These are phyloP conservation scores for Naegleria fowleri DNA, from an alignment of 208 protist genomes.

Conservation along the genomic window DNA sequence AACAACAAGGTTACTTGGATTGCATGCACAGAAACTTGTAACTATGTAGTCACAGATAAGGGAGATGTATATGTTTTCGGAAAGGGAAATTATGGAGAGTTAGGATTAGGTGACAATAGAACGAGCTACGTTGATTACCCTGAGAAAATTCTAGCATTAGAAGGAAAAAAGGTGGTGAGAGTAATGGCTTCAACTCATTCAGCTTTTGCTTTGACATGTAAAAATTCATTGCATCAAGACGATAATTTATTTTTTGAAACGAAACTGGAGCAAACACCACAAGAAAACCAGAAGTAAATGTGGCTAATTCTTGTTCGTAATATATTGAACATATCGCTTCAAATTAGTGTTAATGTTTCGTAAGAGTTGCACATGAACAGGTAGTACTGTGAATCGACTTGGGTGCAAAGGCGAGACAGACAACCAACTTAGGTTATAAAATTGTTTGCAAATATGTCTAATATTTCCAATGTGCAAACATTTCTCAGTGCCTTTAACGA, in stretches of 20 bases:
- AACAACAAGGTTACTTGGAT: not conserved
- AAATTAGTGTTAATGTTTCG: constrained; percentile 9
- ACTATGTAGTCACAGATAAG: not conserved
- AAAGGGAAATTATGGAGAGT: not conserved
- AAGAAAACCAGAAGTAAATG: not conserved
- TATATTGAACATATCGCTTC: not conserved
- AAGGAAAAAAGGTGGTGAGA: not conserved
- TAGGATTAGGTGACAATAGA: not conserved
- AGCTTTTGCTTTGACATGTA: not conserved
- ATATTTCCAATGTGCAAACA: not conserved
- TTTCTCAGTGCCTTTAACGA: not conserved
- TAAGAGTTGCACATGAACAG: not conserved
- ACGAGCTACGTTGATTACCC: not conserved
- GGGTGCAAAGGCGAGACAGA: not conserved
- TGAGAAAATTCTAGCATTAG: not conserved
- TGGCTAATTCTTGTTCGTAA: not conserved
- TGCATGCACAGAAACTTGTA: not conserved
- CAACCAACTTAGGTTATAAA: not conserved
- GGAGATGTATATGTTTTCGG: constrained; percentile 5
- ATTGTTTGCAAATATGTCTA: not conserved
- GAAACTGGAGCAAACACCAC: not conserved
- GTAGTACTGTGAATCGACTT: not conserved
- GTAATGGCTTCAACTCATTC: not conserved
- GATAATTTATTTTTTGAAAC: not conserved
- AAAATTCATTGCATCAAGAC: not conserved